phyloP scores from a whole-genome alignment of 2,329 filamentous ascomycete species.

The Hymenoscyphus infarciens region DNA sequence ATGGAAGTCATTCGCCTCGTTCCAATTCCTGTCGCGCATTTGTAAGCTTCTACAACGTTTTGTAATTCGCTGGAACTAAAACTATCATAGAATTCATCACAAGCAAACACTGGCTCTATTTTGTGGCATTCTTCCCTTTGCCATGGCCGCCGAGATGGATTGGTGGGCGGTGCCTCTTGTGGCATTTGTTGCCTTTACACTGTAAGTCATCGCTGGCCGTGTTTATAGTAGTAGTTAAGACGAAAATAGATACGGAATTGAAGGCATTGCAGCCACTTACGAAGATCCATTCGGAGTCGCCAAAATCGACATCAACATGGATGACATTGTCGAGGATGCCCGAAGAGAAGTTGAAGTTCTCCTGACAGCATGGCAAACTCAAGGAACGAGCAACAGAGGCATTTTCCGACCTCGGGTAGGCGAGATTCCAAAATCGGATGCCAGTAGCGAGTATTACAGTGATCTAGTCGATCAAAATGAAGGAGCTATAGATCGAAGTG shows the following conservation, averaged over 20 bases:
- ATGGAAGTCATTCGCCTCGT: conserved; percentile 66
- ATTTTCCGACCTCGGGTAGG: conserved; percentile 27
- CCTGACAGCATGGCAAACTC: conserved; percentile 51
- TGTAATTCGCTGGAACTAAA: background rate
- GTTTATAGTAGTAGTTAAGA: background rate
- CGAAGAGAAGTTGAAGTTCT: conserved; percentile 55
- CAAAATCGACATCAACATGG: conserved; percentile 65
- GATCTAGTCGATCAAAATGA: conserved; percentile 11
- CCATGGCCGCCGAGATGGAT: conserved; percentile 58
- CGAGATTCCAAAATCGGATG: conserved; percentile 18
- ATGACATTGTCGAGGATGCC: conserved; percentile 60
- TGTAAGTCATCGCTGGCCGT: conserved; percentile 31
- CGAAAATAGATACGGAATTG: conserved; percentile 52
- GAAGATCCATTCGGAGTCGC: conserved; percentile 66
- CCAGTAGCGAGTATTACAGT: conserved; percentile 17
- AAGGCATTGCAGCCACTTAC: conserved; percentile 48
- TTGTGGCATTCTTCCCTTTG: conserved; percentile 57
- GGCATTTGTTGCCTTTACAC: conserved; percentile 57
- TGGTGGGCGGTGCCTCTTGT: conserved; percentile 61
- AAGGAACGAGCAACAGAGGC: conserved; percentile 24
- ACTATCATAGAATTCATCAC: conserved; percentile 50
- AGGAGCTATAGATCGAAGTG: conserved; percentile 2
- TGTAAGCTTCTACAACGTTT: conserved; percentile 38
- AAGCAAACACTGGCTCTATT: conserved; percentile 62
- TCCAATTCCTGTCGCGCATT: conserved; percentile 59